Conservation (phyloP, 2,329 filamentous ascomycete species). For the Alternaria metachromatica region DNA sequence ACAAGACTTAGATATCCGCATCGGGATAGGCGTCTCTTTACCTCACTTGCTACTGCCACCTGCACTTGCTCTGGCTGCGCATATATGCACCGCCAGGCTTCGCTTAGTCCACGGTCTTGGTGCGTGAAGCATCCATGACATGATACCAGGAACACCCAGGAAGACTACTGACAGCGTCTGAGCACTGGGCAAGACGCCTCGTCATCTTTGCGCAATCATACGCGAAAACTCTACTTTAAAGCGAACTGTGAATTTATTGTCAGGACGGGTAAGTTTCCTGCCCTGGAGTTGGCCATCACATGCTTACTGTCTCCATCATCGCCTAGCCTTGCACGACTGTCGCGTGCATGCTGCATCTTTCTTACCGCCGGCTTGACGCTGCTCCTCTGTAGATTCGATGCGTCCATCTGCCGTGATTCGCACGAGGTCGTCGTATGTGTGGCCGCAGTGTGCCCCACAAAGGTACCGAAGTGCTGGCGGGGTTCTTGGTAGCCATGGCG, state of each 20-base stretch:
- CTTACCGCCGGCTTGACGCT: neutral
- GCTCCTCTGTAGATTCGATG: neutral
- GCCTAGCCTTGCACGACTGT: neutral
- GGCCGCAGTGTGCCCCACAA: neutral
- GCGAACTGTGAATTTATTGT: neutral
- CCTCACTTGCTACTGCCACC: neutral
- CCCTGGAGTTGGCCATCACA: neutral
- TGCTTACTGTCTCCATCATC: neutral
- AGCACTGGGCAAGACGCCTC: neutral
- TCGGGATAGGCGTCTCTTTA: neutral
- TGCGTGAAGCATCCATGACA: neutral
- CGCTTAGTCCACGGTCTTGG: neutral
- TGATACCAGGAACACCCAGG: neutral
- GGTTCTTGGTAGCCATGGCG: constrained; percentile 2
- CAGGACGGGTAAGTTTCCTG: neutral
- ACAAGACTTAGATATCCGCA: neutral
- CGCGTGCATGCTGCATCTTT: neutral
- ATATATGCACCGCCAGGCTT: neutral
- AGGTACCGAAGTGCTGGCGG: neutral
- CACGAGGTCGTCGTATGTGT: neutral
- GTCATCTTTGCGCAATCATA: neutral
- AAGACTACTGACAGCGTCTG: neutral
- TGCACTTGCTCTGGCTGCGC: neutral
- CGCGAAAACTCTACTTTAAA: neutral
- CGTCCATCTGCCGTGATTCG: neutral